Evolutionary conservation across 2,329 filamentous ascomycete genomes (phyloP).

Genomic region (Scedosporium dehoogii): DNA sequence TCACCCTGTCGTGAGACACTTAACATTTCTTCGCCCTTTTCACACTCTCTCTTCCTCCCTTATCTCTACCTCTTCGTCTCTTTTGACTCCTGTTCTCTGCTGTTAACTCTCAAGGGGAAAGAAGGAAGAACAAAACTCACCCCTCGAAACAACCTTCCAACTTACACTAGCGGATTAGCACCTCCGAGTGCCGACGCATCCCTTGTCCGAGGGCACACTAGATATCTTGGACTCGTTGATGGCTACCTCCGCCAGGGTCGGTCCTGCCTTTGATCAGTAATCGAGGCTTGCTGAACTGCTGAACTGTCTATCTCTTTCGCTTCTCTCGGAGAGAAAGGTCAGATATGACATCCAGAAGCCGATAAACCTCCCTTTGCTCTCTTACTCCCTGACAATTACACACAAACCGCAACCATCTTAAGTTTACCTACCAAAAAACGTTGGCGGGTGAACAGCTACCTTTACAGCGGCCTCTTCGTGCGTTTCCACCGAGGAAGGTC

Average conservation of each 20-base stretch:
- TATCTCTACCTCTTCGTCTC: background rate
- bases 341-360: no score
- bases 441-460: no score
- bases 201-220: background rate
- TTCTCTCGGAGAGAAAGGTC: no score
- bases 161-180: background rate
- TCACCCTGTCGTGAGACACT: background rate
- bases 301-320: no score
- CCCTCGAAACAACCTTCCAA: background rate
- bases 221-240: background rate
- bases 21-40: background rate
- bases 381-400: no score
- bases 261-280: background rate
- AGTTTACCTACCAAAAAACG: no score
- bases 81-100: no score
- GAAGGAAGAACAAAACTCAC: background rate
- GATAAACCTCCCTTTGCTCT: no score
- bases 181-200: background rate
- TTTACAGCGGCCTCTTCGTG: background rate
- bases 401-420: no score
- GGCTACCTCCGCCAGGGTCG: background rate
- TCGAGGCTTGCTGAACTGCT: background rate
- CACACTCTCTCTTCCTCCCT: background rate
- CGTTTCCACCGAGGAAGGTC: background rate
- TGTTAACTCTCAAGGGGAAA: no score